These are phyloP conservation scores for Trichoderma harzianum DNA, from an alignment of 2,329 filamentous ascomycete genomes.

Conservation along the genomic window DNA sequence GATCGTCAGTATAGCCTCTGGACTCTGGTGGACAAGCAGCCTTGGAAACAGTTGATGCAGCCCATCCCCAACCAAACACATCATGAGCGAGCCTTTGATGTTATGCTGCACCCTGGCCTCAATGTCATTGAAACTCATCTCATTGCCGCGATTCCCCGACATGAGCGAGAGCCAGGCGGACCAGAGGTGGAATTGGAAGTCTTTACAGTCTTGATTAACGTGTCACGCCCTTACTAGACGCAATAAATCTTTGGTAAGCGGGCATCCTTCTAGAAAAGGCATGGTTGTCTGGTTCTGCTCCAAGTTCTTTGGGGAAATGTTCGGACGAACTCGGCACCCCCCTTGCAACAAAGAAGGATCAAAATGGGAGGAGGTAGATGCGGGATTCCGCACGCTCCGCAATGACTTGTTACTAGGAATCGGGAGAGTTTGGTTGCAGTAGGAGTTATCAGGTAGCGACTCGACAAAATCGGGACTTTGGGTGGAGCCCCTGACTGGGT, in stretches of 20 bases:
- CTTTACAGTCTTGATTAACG: conserved; percentile 70
- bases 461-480: not conserved
- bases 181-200: conserved; percentile 74
- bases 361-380: not conserved
- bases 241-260: not conserved
- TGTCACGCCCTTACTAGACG: conserved; percentile 33
- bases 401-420: not conserved
- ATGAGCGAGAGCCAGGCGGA: conserved; percentile 53
- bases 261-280: not conserved
- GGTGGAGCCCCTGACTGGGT: not conserved
- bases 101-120: conserved; percentile 65
- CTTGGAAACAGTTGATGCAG: conserved; percentile 47
- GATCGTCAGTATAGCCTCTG: conserved; percentile 73
- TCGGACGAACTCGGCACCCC: not conserved
- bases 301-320: not conserved
- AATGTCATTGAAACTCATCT: conserved; percentile 78
- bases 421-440: not conserved
- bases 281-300: not conserved
- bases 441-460: conserved; percentile 4
- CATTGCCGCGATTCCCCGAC: conserved; percentile 64
- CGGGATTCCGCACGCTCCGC: not conserved
- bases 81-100: conserved; percentile 70
- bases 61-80: conserved; percentile 55
- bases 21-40: conserved; percentile 65
- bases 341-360: not conserved